A percentile compares a stretch with the other conserved stretches of the same genome.
Evolutionary conservation across 768 basidiomycete species (phyloP).

Genomic region (Sporobolomyces roseus): DNA sequence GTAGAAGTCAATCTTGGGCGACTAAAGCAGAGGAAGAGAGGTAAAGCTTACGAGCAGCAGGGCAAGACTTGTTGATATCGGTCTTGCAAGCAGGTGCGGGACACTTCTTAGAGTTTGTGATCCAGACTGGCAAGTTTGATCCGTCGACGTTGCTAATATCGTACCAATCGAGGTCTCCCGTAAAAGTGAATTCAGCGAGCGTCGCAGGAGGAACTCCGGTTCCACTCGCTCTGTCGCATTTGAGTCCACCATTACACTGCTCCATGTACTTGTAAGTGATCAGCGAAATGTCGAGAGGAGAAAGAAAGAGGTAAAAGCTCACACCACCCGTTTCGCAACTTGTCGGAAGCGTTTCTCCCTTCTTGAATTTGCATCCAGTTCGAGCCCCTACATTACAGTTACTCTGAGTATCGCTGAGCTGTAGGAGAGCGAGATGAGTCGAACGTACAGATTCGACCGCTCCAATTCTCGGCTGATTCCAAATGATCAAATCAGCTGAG

Average conservation of each 20-base stretch:
- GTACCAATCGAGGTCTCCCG: constrained; percentile 4
- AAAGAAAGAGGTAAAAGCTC: background rate
- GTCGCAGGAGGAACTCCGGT: constrained; percentile 48
- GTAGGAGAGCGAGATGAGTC: background rate
- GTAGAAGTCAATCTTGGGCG: background rate
- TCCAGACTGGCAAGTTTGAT: constrained; percentile 31
- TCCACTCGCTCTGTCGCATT: constrained; percentile 41
- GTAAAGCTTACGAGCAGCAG: constrained; percentile 17
- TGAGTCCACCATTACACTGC: constrained; percentile 31
- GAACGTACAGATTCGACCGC: constrained; percentile 62
- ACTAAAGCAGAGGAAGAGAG: background rate
- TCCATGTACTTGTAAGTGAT: background rate
- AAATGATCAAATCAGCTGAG: background rate
- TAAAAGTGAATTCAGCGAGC: constrained; percentile 31
- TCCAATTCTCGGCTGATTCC: constrained; percentile 59
- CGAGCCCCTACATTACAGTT: constrained; percentile 46
- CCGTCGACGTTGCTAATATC: constrained; percentile 38
- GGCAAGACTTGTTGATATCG: constrained; percentile 19
- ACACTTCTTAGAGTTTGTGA: constrained; percentile 22
- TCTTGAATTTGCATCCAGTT: constrained; percentile 51
- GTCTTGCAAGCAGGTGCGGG: background rate
- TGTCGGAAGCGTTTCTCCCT: constrained; percentile 47
- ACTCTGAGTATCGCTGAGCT: background rate
- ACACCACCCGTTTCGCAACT: constrained; percentile 51
- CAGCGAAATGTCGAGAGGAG: background rate